Conservation (phyloP, 805 yeast species). For the Crinitomyces ghanaensis region DNA sequence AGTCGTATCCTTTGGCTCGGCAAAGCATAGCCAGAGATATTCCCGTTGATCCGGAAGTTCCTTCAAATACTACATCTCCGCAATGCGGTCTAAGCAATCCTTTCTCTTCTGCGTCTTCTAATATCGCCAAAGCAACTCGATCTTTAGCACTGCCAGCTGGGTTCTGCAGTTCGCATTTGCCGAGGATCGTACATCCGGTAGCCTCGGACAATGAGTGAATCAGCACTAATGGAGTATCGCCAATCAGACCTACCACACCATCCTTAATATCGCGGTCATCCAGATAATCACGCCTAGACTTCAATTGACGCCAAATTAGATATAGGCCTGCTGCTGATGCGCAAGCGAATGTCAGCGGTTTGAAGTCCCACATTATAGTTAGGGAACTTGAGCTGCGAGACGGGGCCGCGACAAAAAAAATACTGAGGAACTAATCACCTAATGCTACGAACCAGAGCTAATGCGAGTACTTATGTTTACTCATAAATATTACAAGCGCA, state of each 20-base stretch:
- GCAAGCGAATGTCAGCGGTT: too few relatives aligned
- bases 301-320: too few relatives aligned
- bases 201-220: slow-evolving; percentile 55
- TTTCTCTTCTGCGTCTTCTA: slow-evolving; percentile 48
- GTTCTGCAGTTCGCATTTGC: slow-evolving; percentile 72
- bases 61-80: slow-evolving; percentile 79
- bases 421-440: too few relatives aligned
- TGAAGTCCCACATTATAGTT: too few relatives aligned
- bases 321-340: too few relatives aligned
- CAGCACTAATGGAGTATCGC: slow-evolving; percentile 77
- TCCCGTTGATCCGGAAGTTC: slow-evolving; percentile 96
- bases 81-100: slow-evolving; percentile 48
- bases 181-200: slow-evolving; percentile 77
- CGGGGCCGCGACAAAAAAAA: too few relatives aligned
- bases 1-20: slow-evolving; percentile 74
- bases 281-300: too few relatives aligned
- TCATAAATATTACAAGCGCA: too few relatives aligned
- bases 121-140: slow-evolving; percentile 79
- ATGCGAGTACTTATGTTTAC: too few relatives aligned
- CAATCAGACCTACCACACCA: slow-evolving; percentile 41
- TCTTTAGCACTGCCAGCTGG: slow-evolving; percentile 97
- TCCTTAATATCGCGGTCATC: too few relatives aligned
- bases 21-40: slow-evolving; percentile 88
- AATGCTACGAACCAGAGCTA: too few relatives aligned
- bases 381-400: too few relatives aligned